These are phyloP conservation scores for Rhodomyrtus tomentosa DNA, from an alignment of 345 rosid genomes.

Conservation along the genomic window DNA sequence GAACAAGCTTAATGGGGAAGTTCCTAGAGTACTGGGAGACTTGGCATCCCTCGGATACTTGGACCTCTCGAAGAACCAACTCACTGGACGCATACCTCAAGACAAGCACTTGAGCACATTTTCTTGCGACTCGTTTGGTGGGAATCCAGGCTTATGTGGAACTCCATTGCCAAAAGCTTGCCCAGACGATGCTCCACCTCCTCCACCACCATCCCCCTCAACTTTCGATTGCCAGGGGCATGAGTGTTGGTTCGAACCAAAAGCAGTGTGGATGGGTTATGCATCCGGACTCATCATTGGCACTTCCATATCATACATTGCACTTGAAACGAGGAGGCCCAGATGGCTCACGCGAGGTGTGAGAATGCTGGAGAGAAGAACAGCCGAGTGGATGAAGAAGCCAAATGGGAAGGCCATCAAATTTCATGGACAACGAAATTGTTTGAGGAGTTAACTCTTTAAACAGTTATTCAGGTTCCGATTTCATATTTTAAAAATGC, in stretches of 20 bases:
- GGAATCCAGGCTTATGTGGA: not conserved
- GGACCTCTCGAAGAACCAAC: not conserved
- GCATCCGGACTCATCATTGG: not conserved
- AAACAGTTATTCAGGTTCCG: not conserved
- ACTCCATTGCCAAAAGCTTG: not conserved
- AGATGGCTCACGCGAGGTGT: not conserved
- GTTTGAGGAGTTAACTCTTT: not conserved
- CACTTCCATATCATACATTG: not conserved
- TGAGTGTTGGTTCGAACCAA: not conserved
- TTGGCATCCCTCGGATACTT: not conserved
- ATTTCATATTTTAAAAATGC: not conserved
- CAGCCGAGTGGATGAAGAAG: not conserved
- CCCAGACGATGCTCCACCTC: accelerated
- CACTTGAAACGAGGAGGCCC: not conserved
- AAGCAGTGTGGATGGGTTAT: not conserved
- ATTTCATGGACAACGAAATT: not conserved
- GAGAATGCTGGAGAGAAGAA: not conserved
- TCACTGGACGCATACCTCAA: not conserved
- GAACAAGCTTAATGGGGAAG: not conserved
- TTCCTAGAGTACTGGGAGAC: not conserved
- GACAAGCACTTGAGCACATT: not conserved
- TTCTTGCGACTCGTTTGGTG: not conserved
- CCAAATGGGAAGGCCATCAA: not conserved
- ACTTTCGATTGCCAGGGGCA: not conserved
- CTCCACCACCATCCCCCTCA: not conserved